A percentile compares a stretch with the other conserved stretches of the same genome.
phyloP scores from a whole-genome alignment of 106 monocot species.

The Cymbidium sinense region DNA sequence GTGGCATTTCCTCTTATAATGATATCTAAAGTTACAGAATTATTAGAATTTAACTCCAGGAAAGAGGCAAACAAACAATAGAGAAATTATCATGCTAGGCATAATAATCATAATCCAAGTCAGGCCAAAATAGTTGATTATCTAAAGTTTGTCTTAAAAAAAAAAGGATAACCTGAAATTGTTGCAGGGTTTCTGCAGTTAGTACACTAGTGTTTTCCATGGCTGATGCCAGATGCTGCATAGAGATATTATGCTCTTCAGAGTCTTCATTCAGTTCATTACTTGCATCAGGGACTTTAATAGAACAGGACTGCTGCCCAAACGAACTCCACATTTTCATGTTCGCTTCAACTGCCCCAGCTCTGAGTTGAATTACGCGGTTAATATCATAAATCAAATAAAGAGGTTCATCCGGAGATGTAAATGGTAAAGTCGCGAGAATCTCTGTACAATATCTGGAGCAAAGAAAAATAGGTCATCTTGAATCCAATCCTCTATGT shows the following conservation, averaged over 20 bases:
- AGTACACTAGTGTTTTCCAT: constrained; percentile 23
- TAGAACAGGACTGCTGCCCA: constrained; percentile 29
- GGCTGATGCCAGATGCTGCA: constrained; percentile 1
- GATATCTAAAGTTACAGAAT: background rate
- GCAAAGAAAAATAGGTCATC: background rate
- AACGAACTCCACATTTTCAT: constrained; percentile 85
- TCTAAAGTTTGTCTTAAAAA: background rate
- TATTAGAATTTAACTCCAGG: background rate
- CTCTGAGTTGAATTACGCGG: constrained; percentile 75
- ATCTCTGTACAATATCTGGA: constrained; percentile 89
- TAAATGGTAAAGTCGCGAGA: constrained; percentile 87
- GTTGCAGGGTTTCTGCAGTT: constrained; percentile 41
- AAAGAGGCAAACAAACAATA: background rate
- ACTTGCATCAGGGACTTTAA: constrained; percentile 14
- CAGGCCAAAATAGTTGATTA: background rate
- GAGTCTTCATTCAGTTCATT: constrained; percentile 10
- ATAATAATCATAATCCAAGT: constrained; percentile 1
- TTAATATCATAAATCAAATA: constrained; percentile 98
- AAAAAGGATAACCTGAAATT: constrained; percentile 51
- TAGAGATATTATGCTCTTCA: constrained; percentile 10
- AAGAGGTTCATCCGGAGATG: constrained; percentile 85
- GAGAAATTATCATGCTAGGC: background rate
- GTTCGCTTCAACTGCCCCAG: constrained; percentile 82
- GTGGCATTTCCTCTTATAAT: background rate
- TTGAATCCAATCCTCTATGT: background rate